Percentiles rank a stretch among this genome's conserved stretches.
Evolutionary conservation across 148 eudicot genomes (phyloP).

Genomic region (Salicornia ramosissima): DNA sequence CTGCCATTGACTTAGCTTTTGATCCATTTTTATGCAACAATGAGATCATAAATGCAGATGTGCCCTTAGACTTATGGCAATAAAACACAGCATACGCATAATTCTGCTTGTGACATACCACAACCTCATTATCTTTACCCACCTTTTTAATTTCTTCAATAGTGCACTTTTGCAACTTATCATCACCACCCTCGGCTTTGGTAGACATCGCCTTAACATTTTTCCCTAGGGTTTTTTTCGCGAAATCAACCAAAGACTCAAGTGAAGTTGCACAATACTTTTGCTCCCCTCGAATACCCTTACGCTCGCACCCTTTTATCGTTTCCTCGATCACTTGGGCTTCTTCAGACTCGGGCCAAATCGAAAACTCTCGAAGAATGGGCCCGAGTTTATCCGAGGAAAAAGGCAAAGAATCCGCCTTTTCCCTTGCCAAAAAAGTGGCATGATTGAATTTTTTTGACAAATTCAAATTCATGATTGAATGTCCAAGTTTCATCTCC

Average conservation of each 20-base stretch:
- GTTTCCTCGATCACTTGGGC: slow-evolving; percentile 25
- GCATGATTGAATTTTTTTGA: slow-evolving; percentile 16
- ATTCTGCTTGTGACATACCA: slow-evolving; percentile 54
- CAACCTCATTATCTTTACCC: slow-evolving; percentile 13
- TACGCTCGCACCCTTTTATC: slow-evolving; percentile 23
- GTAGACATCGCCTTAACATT: slow-evolving; percentile 24
- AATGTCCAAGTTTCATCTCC: slow-evolving; percentile 23
- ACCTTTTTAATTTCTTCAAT: slow-evolving; percentile 3
- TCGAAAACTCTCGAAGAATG: slow-evolving; percentile 18
- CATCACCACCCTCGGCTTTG: not conserved
- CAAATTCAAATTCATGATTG: slow-evolving; percentile 19
- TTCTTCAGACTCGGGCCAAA: slow-evolving; percentile 21
- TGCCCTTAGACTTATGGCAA: slow-evolving; percentile 43
- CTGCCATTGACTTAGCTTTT: slow-evolving; percentile 40
- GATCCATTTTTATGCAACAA: slow-evolving; percentile 36
- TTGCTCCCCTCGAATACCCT: slow-evolving; percentile 23
- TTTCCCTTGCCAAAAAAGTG: slow-evolving; percentile 21
- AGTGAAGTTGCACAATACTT: slow-evolving; percentile 30
- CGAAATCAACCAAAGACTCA: slow-evolving; percentile 33
- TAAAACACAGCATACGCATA: slow-evolving; percentile 62
- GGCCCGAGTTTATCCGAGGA: slow-evolving; percentile 17
- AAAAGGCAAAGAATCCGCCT: slow-evolving; percentile 25
- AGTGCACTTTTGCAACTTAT: slow-evolving; percentile 6
- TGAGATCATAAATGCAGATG: slow-evolving; percentile 39
- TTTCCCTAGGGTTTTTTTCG: slow-evolving; percentile 24